Evolutionary conservation across 2,329 filamentous ascomycete genomes (phyloP), one percentile per base, ranked within the genome.

Genomic region (Waltergamsia citrina): DNA sequence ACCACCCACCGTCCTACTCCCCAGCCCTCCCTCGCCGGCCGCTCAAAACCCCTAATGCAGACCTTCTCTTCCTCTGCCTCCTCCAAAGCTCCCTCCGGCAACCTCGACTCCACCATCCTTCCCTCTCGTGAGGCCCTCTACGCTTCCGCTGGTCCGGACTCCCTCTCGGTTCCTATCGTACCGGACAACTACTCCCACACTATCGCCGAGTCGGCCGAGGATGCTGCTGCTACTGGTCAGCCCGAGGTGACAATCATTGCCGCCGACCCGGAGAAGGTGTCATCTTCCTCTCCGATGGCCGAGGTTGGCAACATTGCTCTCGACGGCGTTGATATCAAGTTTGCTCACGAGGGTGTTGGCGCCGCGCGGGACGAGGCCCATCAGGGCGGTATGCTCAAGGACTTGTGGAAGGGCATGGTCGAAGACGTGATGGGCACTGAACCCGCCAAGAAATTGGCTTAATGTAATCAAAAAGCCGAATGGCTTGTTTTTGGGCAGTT

Each of bases 11-110:
- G 65, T 34, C 65, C 67, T 32, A 62, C 60, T 7, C 59, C 63
- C 17, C 59, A 60, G 36, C 60, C 61, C 40, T 56, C 65, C 39
- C 52, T 63, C 45, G 43, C 57, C 51, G 54, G 57, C 49, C 64
- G 63, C 43, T 56, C 57, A 38, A 58, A 69, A 47, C 74, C 73
- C 26, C 57, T 79, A 36, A 79, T 80, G 74, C 75, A 80, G 58
- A 72, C 69, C 48, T 78, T 79, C 60, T 60, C 62, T 46, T 64
- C 65, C 16, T 52, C 67, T 12, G 61, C 63, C 36, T 59, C 64
- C n/a, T 55, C 62, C 4, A 23, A 19, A 10, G 52, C 53, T 9
- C 48, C 58, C 19, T 43, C 50, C 27, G 49, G 48, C 29, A 57
- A 65, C 38, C 63, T 76, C 38, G 71, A 78, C 56, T 63, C 59